Conservation (phyloP, 257 asterid species). For the Nicotiana otophora region DNA sequence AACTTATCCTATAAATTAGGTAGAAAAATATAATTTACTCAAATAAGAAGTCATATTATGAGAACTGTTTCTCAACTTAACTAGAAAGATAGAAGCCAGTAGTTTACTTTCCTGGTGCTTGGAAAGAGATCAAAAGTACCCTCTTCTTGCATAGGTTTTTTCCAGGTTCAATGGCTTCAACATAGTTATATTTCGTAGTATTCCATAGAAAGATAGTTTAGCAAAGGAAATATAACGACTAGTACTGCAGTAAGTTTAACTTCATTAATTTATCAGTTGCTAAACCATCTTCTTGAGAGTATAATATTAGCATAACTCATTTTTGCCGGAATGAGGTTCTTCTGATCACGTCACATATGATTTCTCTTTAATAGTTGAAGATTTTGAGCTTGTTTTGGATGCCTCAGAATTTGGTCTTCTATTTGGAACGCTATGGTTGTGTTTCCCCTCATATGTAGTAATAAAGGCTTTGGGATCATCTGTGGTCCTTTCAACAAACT, state of each 20-base stretch:
- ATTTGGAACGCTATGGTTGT: constrained; percentile 55
- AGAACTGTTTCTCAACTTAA: neutral
- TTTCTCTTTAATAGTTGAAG: constrained; percentile 9
- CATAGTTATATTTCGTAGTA: neutral
- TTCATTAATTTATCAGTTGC: constrained; percentile 3
- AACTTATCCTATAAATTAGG: neutral
- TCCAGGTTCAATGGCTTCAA: neutral
- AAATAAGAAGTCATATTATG: neutral
- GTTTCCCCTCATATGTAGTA: constrained; percentile 76
- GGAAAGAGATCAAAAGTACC: neutral
- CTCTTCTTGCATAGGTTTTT: neutral
- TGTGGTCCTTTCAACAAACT: constrained; percentile 65
- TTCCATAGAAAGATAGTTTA: neutral
- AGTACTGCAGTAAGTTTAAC: neutral
- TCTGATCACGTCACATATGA: neutral
- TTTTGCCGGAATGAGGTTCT: neutral
- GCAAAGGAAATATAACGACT: constrained; percentile 10
- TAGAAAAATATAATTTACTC: neutral
- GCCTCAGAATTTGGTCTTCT: constrained; percentile 25
- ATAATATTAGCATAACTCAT: neutral
- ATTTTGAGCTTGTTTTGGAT: constrained; percentile 28
- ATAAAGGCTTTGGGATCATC: constrained; percentile 56
- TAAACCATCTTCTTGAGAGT: neutral
- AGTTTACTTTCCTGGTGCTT: neutral
- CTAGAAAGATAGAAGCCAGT: neutral